Base-by-base conservation (phyloP, 1,284 basidiomycete species). In the Hemileccinum hortonii region DNA sequence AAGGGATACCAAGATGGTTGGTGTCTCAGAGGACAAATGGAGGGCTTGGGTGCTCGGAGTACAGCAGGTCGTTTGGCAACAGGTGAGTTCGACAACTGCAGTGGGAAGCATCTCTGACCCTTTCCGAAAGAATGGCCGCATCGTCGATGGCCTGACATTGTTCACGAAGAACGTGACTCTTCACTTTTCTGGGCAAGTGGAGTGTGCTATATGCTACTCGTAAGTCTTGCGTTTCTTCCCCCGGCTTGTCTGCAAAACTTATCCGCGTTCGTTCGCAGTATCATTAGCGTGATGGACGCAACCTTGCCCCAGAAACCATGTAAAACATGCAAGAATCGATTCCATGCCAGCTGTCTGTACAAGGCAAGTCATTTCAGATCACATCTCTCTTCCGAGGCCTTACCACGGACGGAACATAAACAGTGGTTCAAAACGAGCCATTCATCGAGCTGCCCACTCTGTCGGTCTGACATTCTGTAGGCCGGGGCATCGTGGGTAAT, bases 151-250 rank as follows among this genome's bases (percentile, higher is more conserved):
- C 0, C 71, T 99, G n/a, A 83, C 82, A 16, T 75, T 98, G 53
- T 99, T 98, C 81, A 97, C 96, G 75, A 91, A 90, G 74, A 99
- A 98, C 63, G 92, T 94, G 35, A 80, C 84, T 0, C 77, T 91
- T 32, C 92, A 97, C 70, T 98, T 98, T 64, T 92, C 94, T 59
- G 94, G 94, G 11, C 89, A 94, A 63, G 90, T 91, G 9, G 92
- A 95, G 63, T 95, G 97, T 71, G 87, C 94, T 2, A 97, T 97
- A 62, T 96, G 92, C 64, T 95, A 94, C 69, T 94, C 90, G 90
- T 94, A 66, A 63, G 87, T 76, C 6, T n/a, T 44, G 3, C 29
- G 18, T 18, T 45, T 44, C 26, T n/a, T 57, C 18, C 16, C n/a
- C 30, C 37, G 6, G 18, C 1, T 33, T 2, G 12, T 49, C 18